Evolutionary conservation across 192 early-diverging fungal species (phyloP), one percentile per base, ranked within the genome.

Genomic region (Coemansia sp.): DNA sequence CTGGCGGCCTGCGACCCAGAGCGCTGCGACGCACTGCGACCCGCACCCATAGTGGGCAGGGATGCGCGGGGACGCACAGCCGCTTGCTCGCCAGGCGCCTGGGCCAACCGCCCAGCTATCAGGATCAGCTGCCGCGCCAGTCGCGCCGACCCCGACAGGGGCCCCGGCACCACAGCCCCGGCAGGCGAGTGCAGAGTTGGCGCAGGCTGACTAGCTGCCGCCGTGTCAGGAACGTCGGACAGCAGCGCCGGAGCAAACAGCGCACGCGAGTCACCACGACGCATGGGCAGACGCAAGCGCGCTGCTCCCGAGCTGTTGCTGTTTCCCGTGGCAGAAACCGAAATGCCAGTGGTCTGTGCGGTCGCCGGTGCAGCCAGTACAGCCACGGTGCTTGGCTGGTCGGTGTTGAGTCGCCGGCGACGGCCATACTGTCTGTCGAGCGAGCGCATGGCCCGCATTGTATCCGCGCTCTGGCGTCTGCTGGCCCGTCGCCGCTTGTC

Each of bases 361-460:
- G 38, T n/a, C 20, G 14, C 25, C n/a, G n/a, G n/a, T n/a, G n/a
- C n/a, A n/a, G n/a, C n/a, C n/a, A n/a, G n/a, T n/a, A n/a, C n/a
- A n/a, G n/a, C n/a, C n/a, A n/a, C n/a, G 13, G 43, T 30, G 4
- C 24, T 26, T 5, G 54, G 46, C 25, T 49, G 52, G 34, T 74
- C 71, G 17, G 55, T 63, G 55, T 73, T 73, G 19, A 74, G 59
- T 15, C 71, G 54, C 20, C 71, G 71, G 9, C 71, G 64, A 15
- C 71, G 58, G 2, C 71, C 71, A 34, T 74, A 74, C 34, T 74
- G 71, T 27, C 71, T 47, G 35, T 66, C 63, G 28, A 74, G 51
- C 42, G 71, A 74, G 42, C 71, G 58, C 71, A 74, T 67, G 13
- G 64, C 60, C 24, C 64, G 64, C 71, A 74, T 67, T 4, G 60